Evolutionary conservation across 2,329 filamentous ascomycete genomes (phyloP).

Genomic region (Beauveria bassiana): DNA sequence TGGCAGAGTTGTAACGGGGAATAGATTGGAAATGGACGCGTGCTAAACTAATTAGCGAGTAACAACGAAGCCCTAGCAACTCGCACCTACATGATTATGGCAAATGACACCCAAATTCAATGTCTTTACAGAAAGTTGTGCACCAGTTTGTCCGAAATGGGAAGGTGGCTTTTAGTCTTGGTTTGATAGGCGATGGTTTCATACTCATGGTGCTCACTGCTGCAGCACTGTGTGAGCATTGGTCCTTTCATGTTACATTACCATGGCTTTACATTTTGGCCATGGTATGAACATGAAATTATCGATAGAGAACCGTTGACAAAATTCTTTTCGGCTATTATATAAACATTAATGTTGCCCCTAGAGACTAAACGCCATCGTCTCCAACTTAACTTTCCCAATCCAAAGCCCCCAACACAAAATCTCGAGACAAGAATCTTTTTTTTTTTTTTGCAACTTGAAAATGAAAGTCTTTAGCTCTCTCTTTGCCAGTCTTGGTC

Average conservation of each 20-base stretch:
- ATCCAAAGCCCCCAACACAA: not conserved
- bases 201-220: not conserved
- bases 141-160: not conserved
- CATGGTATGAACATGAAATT: not conserved
- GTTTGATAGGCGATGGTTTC: not conserved
- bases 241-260: slow-evolving; percentile 1
- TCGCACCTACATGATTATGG: not conserved
- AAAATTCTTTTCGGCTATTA: not conserved
- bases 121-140: not conserved
- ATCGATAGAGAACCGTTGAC: too few relatives aligned
- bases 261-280: not conserved
- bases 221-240: not conserved
- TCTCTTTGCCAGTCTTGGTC: not conserved
- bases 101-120: not conserved
- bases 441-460: not conserved
- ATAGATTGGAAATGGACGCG: slow-evolving; percentile 4
- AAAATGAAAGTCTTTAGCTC: slow-evolving; percentile 6
- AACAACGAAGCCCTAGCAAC: not conserved
- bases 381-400: not conserved
- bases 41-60: not conserved
- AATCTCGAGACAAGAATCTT: not conserved
- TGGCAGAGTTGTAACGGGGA: not conserved
- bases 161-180: slow-evolving; percentile 5
- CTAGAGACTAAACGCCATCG: too few relatives aligned
- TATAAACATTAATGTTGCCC: not conserved